Percentiles rank a stretch among this genome's conserved stretches.
These are phyloP conservation scores for Myriangium duriaei DNA, from an alignment of 2,329 filamentous ascomycete genomes.

Conservation along the genomic window DNA sequence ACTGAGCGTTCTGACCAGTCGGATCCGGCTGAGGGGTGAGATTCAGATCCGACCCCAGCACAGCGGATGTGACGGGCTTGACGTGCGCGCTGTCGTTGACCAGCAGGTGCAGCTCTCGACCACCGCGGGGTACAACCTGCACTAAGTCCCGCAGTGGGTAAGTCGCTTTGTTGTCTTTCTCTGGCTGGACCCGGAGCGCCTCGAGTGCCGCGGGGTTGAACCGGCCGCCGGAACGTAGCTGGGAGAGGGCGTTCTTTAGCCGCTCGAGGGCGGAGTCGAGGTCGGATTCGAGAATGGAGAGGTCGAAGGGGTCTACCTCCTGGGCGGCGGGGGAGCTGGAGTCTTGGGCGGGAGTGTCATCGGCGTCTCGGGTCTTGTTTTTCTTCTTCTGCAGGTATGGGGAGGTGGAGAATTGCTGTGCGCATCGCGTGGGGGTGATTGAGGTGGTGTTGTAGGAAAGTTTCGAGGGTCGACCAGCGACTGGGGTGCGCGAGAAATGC, in stretches of 20 bases:
- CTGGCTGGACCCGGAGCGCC: constrained; percentile 45
- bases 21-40: constrained; percentile 38
- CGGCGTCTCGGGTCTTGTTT: constrained; percentile 30
- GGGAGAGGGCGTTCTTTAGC: constrained; percentile 49
- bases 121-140: constrained; percentile 50
- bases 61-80: constrained; percentile 42
- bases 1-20: constrained; percentile 36
- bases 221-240: constrained; percentile 48
- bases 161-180: constrained; percentile 28
- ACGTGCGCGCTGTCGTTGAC: constrained; percentile 47
- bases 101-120: constrained; percentile 47
- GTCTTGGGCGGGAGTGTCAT: constrained; percentile 20
- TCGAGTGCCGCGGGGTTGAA: constrained; percentile 52
- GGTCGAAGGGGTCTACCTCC: constrained; percentile 47
- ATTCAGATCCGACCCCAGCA: constrained; percentile 38
- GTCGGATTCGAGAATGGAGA: constrained; percentile 43
- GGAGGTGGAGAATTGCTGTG: no score
- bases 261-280: constrained; percentile 43
- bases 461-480: no score
- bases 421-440: no score
- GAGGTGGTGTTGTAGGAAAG: no score
- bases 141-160: constrained; percentile 47
- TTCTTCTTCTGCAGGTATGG: no score
- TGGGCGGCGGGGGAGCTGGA: constrained; percentile 24
- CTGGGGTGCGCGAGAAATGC: no score